These are phyloP conservation scores for Blechomonas ayalai DNA, from an alignment of 208 protist species.

Conservation along the genomic window DNA sequence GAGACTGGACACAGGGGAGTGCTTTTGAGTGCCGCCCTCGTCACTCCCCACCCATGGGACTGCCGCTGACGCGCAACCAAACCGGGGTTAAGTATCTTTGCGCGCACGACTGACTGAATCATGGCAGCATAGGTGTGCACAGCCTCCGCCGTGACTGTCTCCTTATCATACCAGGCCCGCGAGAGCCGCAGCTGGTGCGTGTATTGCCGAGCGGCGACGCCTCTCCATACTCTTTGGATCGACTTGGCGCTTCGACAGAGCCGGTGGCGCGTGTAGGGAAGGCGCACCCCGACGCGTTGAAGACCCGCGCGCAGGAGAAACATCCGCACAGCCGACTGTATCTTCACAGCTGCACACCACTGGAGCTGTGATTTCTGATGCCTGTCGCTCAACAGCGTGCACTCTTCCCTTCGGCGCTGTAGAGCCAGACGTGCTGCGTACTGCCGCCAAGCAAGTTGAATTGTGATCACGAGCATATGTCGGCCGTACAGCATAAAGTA, in stretches of 20 bases:
- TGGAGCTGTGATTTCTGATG: conserved; percentile 9
- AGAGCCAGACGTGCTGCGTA: conserved; percentile 15
- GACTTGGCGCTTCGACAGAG: conserved; percentile 11
- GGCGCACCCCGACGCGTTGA: not conserved
- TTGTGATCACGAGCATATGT: conserved; percentile 30
- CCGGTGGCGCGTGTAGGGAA: not conserved
- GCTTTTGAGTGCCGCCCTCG: too few species aligned
- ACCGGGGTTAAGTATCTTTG: too few species aligned
- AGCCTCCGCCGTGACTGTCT: conserved; percentile 24
- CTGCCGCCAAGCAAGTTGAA: conserved; percentile 46
- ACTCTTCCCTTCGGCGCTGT: not conserved
- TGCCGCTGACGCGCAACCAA: too few species aligned
- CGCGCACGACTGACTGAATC: conserved; percentile 38
- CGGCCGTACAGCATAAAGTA: conserved; percentile 43
- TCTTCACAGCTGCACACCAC: conserved; percentile 14
- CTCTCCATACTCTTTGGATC: conserved; percentile 51
- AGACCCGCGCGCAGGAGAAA: conserved; percentile 22
- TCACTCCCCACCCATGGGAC: too few species aligned
- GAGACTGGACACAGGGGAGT: too few species aligned
- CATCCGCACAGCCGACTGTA: conserved; percentile 55
- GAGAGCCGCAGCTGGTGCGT: conserved; percentile 21
- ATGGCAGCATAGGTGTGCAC: conserved; percentile 42
- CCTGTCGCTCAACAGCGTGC: not conserved
- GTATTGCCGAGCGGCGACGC: conserved; percentile 17
- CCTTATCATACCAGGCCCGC: conserved; percentile 19